Evolutionary conservation across 2,329 filamentous ascomycete genomes (phyloP), one percentile per base, ranked within the genome.

Genomic region (Geosmithia morbida): DNA sequence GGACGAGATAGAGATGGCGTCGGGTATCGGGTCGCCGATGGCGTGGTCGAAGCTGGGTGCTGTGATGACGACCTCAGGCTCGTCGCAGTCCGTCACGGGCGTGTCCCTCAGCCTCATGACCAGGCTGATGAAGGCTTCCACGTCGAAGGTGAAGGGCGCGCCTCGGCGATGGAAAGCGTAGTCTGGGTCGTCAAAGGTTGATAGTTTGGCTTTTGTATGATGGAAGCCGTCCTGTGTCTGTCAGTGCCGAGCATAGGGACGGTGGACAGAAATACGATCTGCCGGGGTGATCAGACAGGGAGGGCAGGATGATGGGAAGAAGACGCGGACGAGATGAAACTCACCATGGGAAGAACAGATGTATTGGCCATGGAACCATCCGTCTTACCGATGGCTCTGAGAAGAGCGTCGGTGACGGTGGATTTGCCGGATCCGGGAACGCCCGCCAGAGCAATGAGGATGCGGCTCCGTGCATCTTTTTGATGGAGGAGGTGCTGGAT

Each of bases 21-120:
- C 48, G n/a, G 46, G 41, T 2, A 57, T 66, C 0, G 71, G 71
- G 48, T 74, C 70, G 51, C 72, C 70, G 37, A 71, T 56, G 2
- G 67, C 65, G 52, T 74, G 71, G 49, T 74, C 71, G 49, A 75
- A 75, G 50, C 66, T 71, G 1, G 71, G 71, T 1, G 57, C 58
- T 14, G 46, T 44, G 13, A 51, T 41, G 16, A 52, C 47, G 5
- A 45, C 37, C 29, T 56, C 48, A 4, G 51, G 51, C 39, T 54
- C 51, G 6, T 48, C 50, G 10, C 11, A 33, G n/a, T 16, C 37
- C 5, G 55, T 57, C 2, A 59, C 54, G 3, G 58, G 57, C 7
- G 50, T 52, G 11, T 50, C 46, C 41, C 49, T 53, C 10, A 61
- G 41, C 10, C 46, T 16, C n/a, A 41, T 41, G 20, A 61, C 48